Conservation (phyloP, 768 basidiomycete genomes). For the Phanerochaete sordida region DNA sequence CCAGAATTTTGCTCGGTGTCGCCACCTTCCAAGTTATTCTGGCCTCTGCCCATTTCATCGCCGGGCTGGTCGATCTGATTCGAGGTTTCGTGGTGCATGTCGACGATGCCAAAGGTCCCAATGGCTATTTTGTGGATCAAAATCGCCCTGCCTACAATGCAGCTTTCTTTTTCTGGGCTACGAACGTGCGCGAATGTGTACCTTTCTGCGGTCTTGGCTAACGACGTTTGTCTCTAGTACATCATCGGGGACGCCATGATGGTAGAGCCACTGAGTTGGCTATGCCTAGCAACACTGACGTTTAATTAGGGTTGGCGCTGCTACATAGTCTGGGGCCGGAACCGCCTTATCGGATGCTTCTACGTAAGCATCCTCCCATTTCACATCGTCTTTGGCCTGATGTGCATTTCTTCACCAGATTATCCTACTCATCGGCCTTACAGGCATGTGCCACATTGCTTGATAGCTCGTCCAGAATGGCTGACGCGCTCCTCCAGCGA, state of each 20-base stretch:
- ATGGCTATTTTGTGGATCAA: not conserved
- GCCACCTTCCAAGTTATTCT: not conserved
- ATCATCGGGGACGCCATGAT: not conserved
- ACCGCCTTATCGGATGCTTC: not conserved
- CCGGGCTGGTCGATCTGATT: not conserved
- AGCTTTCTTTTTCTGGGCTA: not conserved
- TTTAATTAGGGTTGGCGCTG: slow-evolving; percentile 1
- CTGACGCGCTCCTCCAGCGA: not conserved
- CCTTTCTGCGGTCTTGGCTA: too few species aligned
- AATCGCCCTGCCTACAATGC: not conserved
- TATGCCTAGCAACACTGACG: not conserved
- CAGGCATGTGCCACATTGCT: not conserved
- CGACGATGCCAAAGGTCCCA: not conserved
- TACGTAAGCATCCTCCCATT: not conserved
- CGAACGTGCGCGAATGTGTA: slow-evolving; percentile 4
- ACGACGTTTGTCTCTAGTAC: not conserved
- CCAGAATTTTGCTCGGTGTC: not conserved
- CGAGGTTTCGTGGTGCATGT: not conserved
- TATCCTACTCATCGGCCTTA: not conserved
- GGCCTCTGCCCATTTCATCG: not conserved
- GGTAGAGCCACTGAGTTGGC: not conserved
- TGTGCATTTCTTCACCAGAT: not conserved
- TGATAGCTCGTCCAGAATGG: too few species aligned
- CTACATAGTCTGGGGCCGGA: slow-evolving; percentile 1
- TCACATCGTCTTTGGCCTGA: not conserved